Conservation (phyloP, 176 grass and related monocot species). For the Oryza coarctata region DNA sequence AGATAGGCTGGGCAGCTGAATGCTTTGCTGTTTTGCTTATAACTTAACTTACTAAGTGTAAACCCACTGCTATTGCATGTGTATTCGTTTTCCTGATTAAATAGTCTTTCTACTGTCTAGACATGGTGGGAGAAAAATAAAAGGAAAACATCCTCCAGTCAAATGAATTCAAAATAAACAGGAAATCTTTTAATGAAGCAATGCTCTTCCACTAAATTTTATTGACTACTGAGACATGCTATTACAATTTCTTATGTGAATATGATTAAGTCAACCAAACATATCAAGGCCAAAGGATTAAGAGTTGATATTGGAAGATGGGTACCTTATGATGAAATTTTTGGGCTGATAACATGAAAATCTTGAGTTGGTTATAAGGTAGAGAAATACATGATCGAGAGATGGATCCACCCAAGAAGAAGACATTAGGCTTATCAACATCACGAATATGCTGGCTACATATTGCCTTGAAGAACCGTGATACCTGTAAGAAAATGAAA, state of each 20-base stretch:
- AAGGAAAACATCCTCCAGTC: background rate
- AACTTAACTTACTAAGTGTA: background rate
- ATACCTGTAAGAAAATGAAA: conserved; percentile 45
- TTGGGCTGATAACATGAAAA: conserved; percentile 49
- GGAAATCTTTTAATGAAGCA: background rate
- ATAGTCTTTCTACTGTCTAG: background rate
- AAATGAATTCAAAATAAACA: background rate
- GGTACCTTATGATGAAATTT: conserved; percentile 65
- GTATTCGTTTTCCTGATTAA: background rate
- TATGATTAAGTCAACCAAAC: background rate
- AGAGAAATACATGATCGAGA: conserved; percentile 57
- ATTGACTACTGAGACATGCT: background rate
- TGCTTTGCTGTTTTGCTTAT: background rate
- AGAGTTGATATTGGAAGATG: background rate
- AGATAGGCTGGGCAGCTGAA: conserved; percentile 15
- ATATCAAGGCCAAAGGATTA: background rate
- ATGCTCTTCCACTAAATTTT: background rate
- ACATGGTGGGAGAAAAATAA: background rate
- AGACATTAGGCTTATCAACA: conserved; percentile 50
- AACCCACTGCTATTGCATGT: conserved; percentile 1
- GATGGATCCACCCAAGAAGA: conserved; percentile 78
- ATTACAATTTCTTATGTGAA: background rate
- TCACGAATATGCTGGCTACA: conserved; percentile 38
- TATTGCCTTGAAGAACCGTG: conserved; percentile 52
- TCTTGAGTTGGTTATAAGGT: conserved; percentile 55